Conservation (phyloP, 2,329 filamentous ascomycete species). For the Bipolaris gigantea region DNA sequence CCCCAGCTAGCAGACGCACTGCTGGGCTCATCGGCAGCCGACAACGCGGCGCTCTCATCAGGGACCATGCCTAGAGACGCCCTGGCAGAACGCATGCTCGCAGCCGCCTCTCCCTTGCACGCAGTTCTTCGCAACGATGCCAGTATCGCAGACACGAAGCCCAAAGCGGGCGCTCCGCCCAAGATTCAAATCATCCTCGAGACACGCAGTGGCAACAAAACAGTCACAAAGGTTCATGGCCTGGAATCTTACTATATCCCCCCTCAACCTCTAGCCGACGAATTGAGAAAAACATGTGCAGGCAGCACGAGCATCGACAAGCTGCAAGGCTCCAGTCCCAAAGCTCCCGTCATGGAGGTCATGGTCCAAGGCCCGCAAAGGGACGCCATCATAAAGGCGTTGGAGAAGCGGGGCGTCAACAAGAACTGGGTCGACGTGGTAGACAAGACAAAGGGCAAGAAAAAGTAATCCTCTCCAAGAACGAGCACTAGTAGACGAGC, state of each 20-base stretch:
- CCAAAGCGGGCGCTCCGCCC: constrained; percentile 62
- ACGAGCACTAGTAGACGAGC: constrained; percentile 9
- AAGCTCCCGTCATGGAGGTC: constrained; percentile 67
- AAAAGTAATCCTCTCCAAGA: constrained; percentile 36
- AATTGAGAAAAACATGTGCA: constrained; percentile 68
- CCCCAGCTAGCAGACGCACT: constrained; percentile 65
- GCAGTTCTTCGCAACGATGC: constrained; percentile 57
- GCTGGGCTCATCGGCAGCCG: constrained; percentile 56
- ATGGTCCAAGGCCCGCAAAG: constrained; percentile 69
- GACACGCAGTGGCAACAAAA: constrained; percentile 67
- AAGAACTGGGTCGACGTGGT: constrained; percentile 64
- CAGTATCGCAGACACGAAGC: constrained; percentile 52
- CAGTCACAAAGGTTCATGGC: constrained; percentile 63
- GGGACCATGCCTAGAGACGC: constrained; percentile 62
- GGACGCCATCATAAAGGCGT: constrained; percentile 60
- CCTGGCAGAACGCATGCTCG: constrained; percentile 61
- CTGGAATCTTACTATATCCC: constrained; percentile 65
- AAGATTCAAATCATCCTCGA: constrained; percentile 64
- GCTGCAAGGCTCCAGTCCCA: constrained; percentile 61
- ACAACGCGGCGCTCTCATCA: constrained; percentile 60
- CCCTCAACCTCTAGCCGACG: constrained; percentile 63
- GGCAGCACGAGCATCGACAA: constrained; percentile 68
- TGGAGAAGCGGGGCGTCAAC: constrained; percentile 62
- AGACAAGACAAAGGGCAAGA: constrained; percentile 70
- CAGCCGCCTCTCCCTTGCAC: constrained; percentile 60